Conservation (phyloP, 371 early-diverging fungal genomes). For the Phascolomyces articulosus region DNA sequence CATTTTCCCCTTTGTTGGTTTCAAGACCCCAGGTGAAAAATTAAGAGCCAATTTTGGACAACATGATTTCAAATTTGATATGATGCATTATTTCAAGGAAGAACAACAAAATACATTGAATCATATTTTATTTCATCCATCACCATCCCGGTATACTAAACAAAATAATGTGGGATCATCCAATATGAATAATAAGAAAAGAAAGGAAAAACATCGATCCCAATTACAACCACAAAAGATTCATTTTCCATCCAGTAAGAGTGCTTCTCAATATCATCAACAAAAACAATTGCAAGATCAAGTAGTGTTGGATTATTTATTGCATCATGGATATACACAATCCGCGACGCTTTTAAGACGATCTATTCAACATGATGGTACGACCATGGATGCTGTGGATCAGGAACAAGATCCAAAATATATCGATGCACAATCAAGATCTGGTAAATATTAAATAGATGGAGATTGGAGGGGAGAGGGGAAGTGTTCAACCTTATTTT, state of each 20-base stretch:
- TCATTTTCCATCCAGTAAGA: too few species aligned
- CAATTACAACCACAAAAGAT: constrained; percentile 22
- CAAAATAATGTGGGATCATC: too few species aligned
- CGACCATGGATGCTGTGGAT: neutral
- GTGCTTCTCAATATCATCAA: neutral
- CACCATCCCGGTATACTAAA: constrained; percentile 30
- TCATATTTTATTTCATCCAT: neutral
- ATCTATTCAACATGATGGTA: neutral
- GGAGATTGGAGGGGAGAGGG: neutral
- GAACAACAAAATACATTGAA: constrained; percentile 7
- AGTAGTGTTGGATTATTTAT: constrained; percentile 9
- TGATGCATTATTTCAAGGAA: constrained; percentile 55
- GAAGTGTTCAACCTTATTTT: too few species aligned
- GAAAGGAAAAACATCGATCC: constrained; percentile 34
- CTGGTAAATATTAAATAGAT: neutral
- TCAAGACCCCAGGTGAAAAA: constrained; percentile 82
- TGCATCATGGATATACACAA: constrained; percentile 7
- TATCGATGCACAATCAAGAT: constrained; percentile 12
- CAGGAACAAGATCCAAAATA: constrained; percentile 19
- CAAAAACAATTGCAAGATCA: constrained; percentile 19
- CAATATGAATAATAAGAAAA: too few species aligned
- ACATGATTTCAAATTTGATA: constrained; percentile 69
- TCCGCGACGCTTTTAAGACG: constrained; percentile 3
- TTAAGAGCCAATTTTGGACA: constrained; percentile 83
- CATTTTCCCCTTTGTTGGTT: constrained; percentile 82